Evolutionary conservation across 768 basidiomycete genomes (phyloP).

Genomic region (Tulasnella sp.): DNA sequence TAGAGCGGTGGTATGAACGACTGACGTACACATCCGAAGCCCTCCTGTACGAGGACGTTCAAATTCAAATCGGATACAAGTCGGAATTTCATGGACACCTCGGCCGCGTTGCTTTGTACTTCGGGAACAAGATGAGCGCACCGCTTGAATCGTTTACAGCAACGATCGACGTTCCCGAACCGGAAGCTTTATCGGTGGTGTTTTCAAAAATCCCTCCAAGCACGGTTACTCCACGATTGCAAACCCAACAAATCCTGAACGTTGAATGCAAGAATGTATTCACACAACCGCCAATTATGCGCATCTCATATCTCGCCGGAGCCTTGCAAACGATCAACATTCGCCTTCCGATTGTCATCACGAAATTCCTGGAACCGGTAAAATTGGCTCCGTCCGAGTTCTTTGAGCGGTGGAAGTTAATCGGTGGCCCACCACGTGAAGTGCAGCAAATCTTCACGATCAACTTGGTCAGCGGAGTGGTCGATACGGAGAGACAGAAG

Average conservation of each 20-base stretch:
- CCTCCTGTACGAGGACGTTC: conserved; percentile 88
- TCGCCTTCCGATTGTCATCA: conserved; percentile 73
- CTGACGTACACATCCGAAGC: conserved; percentile 72
- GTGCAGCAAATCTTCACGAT: conserved; percentile 82
- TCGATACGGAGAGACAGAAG: conserved; percentile 62
- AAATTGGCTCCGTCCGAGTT: conserved; percentile 74
- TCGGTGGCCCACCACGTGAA: conserved; percentile 91
- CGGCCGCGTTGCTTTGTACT: conserved; percentile 86
- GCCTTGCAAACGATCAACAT: conserved; percentile 79
- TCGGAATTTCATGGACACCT: conserved; percentile 92
- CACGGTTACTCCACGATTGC: conserved; percentile 67
- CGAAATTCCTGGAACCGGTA: conserved; percentile 91
- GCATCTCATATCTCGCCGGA: conserved; percentile 84
- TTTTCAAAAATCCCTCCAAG: conserved; percentile 88
- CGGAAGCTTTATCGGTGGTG: conserved; percentile 64
- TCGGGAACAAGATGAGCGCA: conserved; percentile 88
- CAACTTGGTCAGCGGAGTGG: conserved; percentile 51
- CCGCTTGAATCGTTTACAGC: conserved; percentile 89
- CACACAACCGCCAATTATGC: conserved; percentile 60
- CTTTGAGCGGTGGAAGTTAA: conserved; percentile 97
- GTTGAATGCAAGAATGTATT: conserved; percentile 92
- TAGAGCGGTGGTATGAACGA: conserved; percentile 85
- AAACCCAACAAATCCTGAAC: conserved; percentile 87
- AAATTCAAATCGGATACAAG: conserved; percentile 93
- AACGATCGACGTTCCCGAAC: conserved; percentile 57